Conservation (phyloP, 805 yeast species). For the Candida maesae region DNA sequence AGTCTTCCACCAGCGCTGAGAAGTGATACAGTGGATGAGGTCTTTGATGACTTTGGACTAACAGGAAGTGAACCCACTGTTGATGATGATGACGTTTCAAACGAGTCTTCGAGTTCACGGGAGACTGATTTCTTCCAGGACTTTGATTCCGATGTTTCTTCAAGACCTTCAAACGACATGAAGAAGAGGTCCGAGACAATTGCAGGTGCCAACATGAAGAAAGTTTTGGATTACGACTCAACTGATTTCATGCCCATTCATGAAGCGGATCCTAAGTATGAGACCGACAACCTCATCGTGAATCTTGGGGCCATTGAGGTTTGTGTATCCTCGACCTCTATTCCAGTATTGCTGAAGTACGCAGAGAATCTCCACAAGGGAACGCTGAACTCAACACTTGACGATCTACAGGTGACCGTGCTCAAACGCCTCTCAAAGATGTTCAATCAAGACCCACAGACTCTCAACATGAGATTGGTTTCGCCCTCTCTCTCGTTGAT, state of each 20-base stretch:
- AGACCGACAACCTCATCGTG: constrained; percentile 51
- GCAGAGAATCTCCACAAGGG: constrained; percentile 32
- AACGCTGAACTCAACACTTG: constrained; percentile 51
- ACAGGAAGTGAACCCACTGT: constrained; percentile 7
- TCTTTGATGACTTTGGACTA: constrained; percentile 20
- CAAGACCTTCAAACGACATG: background rate
- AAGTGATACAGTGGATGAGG: constrained; percentile 40
- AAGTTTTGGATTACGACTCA: constrained; percentile 15
- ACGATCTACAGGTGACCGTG: constrained; percentile 59
- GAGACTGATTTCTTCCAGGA: constrained; percentile 20
- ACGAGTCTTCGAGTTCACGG: background rate
- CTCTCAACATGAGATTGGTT: constrained; percentile 43
- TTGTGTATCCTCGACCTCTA: constrained; percentile 42
- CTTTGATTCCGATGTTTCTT: constrained; percentile 11
- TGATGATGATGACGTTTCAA: background rate
- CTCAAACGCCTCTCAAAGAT: constrained; percentile 39
- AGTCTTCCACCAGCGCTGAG: constrained; percentile 58
- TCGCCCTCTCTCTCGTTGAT: constrained; percentile 41
- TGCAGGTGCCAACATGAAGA: constrained; percentile 16
- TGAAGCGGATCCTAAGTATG: constrained; percentile 38
- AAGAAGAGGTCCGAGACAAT: constrained; percentile 13
- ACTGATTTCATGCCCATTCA: constrained; percentile 19
- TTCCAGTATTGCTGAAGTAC: constrained; percentile 37
- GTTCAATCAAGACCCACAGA: constrained; percentile 32
- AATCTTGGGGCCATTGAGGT: constrained; percentile 51